Evolutionary conservation across 805 yeast species (phyloP), one percentile per base, ranked within the genome.

Genomic region (Metschnikowia reukaufii): DNA sequence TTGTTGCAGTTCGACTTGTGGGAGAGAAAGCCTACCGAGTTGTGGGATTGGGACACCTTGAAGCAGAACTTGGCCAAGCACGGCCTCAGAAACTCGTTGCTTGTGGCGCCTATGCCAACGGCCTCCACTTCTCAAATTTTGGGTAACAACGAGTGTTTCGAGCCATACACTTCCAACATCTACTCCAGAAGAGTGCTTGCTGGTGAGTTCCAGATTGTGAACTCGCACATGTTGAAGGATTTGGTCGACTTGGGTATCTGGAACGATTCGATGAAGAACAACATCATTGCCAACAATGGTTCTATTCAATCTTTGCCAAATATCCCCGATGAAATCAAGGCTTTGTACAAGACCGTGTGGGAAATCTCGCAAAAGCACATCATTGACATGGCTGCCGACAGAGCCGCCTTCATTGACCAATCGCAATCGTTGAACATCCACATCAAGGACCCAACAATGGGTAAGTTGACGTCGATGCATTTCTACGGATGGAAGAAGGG

Each of bases 401-500:
- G 94, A 70, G 83, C 88, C 49, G 85, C 89, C 18, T 87, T 76
- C 68, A 83, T 86, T 64, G 94, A 86, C 67, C 99, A 94, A 72
- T 88, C 96, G 23, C 98, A 92, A 74, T 84, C 94, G 39, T 74
- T 94, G 77, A 94, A 92, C 67, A 82, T 94, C 54, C 91, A 88
- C 72, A 76, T 94, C 67, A 82, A 79, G 64, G 84, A 83, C 51
- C 97, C 97, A 50, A 90, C 98, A 2, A 87, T 89, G 92, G 96
- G 96, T 60, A 94, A 94, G 68, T 78, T 94, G 64, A 94, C 98
- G 5, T 83, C 94, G 55, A 94, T 94, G 97, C 99, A 94, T 68
- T 94, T 94, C 77, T 92, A 94, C 65, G 98, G 97, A 39, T 94
- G 99, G 99, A 87, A 88, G 76, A 89, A 87, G 75, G 99, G 99